Evolutionary conservation across 2,329 filamentous ascomycete species (phyloP).

Genomic region (Aspergillus novoparasiticus): DNA sequence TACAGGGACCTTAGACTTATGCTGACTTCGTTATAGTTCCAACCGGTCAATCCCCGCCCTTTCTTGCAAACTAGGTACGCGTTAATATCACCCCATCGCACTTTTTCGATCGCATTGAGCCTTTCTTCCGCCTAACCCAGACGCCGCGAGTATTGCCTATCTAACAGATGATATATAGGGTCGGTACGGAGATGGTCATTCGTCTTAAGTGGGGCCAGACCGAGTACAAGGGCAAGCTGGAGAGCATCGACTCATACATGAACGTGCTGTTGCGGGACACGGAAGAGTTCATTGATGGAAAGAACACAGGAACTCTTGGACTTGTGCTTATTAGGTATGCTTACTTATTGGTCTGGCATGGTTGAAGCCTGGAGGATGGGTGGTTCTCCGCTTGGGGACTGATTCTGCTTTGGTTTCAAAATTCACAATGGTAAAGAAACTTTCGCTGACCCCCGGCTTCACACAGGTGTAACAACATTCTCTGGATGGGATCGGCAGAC

Average conservation of each 20-base stretch:
- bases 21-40: constrained; percentile 60
- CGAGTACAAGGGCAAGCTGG: constrained; percentile 92
- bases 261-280: constrained; percentile 91
- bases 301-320: constrained; percentile 80
- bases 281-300: constrained; percentile 88
- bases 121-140: not conserved
- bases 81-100: constrained; percentile 8
- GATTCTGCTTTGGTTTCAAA: not conserved
- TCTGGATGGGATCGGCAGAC: constrained; percentile 74
- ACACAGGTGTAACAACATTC: constrained; percentile 87
- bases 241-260: constrained; percentile 98
- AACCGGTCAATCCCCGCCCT: constrained; percentile 94
- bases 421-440: not conserved
- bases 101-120: not conserved
- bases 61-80: constrained; percentile 90
- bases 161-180: constrained; percentile 50
- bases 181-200: constrained; percentile 88
- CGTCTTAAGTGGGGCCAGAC: constrained; percentile 98
- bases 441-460: not conserved
- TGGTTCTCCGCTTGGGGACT: not conserved
- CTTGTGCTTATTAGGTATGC: constrained; percentile 86
- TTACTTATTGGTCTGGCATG: not conserved
- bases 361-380: not conserved
- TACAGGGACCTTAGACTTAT: constrained; percentile 8
- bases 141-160: not conserved